phyloP scores from a whole-genome alignment of 2,329 filamentous ascomycete genomes.

The Colletotrichum sp. region DNA sequence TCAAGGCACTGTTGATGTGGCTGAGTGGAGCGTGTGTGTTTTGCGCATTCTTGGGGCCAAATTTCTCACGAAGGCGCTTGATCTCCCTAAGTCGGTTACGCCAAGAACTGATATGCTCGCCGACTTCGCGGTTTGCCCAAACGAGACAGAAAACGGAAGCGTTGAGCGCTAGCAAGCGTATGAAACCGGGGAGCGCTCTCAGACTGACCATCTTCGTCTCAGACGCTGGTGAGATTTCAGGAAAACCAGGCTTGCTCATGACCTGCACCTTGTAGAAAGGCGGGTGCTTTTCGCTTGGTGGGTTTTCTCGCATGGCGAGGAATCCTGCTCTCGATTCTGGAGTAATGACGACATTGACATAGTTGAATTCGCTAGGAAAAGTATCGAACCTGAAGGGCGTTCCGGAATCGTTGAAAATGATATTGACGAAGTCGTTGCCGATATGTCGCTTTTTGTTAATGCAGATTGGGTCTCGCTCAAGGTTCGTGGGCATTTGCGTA shows the following conservation, averaged over 20 bases:
- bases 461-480: slow-evolving; percentile 75
- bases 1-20: slow-evolving; percentile 28
- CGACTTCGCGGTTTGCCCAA: slow-evolving; percentile 79
- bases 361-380: slow-evolving; percentile 95
- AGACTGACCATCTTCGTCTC: slow-evolving; percentile 89
- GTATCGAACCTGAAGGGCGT: slow-evolving; percentile 86
- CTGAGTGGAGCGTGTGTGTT: slow-evolving; percentile 26
- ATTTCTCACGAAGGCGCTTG: slow-evolving; percentile 75
- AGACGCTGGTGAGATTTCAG: slow-evolving; percentile 87
- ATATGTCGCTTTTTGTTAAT: slow-evolving; percentile 92
- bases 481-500: slow-evolving; percentile 94
- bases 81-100: slow-evolving; percentile 85
- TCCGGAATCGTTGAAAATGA: slow-evolving; percentile 98
- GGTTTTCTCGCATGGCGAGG: slow-evolving; percentile 62
- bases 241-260: slow-evolving; percentile 86
- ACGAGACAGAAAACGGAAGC: slow-evolving; percentile 92
- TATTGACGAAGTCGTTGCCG: slow-evolving; percentile 97
- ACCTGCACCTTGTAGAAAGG: slow-evolving; percentile 89
- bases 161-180: slow-evolving; percentile 88
- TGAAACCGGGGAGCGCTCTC: slow-evolving; percentile 80
- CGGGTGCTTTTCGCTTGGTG: slow-evolving; percentile 36
- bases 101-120: slow-evolving; percentile 90
- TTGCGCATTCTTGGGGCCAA: slow-evolving; percentile 50
- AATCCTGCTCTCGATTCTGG: slow-evolving; percentile 83
- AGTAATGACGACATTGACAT: slow-evolving; percentile 94